A percentile compares a stretch with the other conserved stretches of the same genome.
Conservation (phyloP, 2,329 filamentous ascomycete genomes). For the Aureobasidium sp. region DNA sequence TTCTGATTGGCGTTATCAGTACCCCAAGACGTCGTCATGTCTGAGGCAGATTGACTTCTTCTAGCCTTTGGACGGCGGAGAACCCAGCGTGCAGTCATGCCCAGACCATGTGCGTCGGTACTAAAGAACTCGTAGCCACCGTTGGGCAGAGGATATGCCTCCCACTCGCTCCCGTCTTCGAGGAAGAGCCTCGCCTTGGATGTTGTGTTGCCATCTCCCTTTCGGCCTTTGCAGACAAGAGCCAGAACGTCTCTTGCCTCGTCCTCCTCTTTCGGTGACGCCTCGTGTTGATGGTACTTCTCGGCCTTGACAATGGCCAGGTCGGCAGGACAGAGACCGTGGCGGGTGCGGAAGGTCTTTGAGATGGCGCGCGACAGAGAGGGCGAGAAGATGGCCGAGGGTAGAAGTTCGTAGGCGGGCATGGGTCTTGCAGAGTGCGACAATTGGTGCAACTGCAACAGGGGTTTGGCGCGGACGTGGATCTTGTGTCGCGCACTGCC, state of each 20-base stretch:
- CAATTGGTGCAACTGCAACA: conserved; percentile 67
- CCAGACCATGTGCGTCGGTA: conserved; percentile 51
- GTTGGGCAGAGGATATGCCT: conserved; percentile 36
- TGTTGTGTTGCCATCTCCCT: conserved; percentile 48
- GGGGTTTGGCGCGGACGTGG: conserved; percentile 59
- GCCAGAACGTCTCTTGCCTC: conserved; percentile 55
- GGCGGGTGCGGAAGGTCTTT: conserved; percentile 56
- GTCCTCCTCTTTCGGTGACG: conserved; percentile 46
- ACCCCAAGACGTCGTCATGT: conserved; percentile 17
- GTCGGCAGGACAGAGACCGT: conserved; percentile 60
- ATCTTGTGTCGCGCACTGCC: conserved; percentile 53
- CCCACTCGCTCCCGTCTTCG: conserved; percentile 41
- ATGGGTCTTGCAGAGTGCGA: conserved; percentile 53
- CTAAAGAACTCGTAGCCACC: conserved; percentile 52
- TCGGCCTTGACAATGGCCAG: conserved; percentile 65
- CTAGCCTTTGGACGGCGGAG: conserved; percentile 34
- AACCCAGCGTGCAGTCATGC: conserved; percentile 63
- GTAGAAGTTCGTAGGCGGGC: conserved; percentile 67
- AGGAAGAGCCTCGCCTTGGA: conserved; percentile 62
- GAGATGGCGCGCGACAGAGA: conserved; percentile 56
- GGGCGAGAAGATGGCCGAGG: conserved; percentile 50
- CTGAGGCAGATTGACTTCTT: conserved; percentile 25
- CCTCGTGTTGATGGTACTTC: conserved; percentile 47
- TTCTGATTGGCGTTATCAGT: conserved; percentile 21
- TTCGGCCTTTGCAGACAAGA: conserved; percentile 51